Base-by-base conservation (phyloP, 1,139 yeast genomes). In the Blastobotrys capitulatus region DNA sequence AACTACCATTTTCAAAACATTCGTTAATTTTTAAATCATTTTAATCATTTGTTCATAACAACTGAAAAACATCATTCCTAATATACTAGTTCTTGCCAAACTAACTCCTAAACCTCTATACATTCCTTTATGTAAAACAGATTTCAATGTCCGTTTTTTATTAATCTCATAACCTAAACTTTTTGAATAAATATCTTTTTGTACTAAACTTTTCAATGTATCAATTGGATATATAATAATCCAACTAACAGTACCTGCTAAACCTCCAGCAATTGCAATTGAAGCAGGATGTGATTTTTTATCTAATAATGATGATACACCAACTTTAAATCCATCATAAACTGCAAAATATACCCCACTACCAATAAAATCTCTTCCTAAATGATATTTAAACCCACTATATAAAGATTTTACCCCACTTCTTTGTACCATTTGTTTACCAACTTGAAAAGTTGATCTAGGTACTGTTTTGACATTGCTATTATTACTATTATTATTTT, bases 91-190 rank as follows among this genome's bases (percentile, higher is more conserved):
- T 53, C 96, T 73, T 6, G 82, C 69, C 31, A 85, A 70, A 7
- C 90, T 82, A 29, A 87, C 83, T 1, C 89, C 87, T 48, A 87
- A 70, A 0, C 96, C 96, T 48, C 90, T 70, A 65, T 86, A 87
- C 75, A 83, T 74, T 32, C 76, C 69, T 44, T 76, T 68, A 37
- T 58, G 55, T 36, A 64, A 53, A 47, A 68, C 41, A 6, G 49
- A 46, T 66, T 61, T 15, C 60, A 63, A 46, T 75, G 38, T 42
- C 18, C 49, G 54, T 25, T 71, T 72, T 2, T 63, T 64, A 0
- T 82, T 82, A 48, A 73, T 70, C 51, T 71, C 70, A 45, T 66
- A 68, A 41, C 86, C 67, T 47, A 84, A 68, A n/a, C 83, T 79
- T 56, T 81, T 79, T 19, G 82, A 72, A 35, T 86, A 85, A 9